Evolutionary conservation across 306 rosid genomes (phyloP).

Genomic region (Cercis canadensis): DNA sequence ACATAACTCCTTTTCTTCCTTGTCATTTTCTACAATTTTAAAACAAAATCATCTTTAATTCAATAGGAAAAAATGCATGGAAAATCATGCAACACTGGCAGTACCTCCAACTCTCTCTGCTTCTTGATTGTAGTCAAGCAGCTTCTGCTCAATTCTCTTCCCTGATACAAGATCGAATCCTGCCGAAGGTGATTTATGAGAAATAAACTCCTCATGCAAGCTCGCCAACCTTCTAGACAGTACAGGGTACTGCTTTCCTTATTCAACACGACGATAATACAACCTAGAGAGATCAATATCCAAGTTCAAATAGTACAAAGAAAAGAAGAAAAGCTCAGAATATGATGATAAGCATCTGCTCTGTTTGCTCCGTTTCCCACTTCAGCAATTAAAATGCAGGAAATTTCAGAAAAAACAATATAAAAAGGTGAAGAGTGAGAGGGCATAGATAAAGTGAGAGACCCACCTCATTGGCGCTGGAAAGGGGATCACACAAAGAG

Average conservation of each 20-base stretch:
- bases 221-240: conserved; percentile 80
- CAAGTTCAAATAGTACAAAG: conserved; percentile 22
- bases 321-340: not conserved
- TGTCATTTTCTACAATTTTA: not conserved
- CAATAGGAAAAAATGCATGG: not conserved
- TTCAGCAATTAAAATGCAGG: not conserved
- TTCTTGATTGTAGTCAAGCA: conserved; percentile 83
- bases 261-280: conserved; percentile 91
- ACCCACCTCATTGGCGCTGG: no score
- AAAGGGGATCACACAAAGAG: no score
- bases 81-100: not conserved
- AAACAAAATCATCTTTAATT: not conserved
- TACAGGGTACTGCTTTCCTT: conserved; percentile 82
- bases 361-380: no score
- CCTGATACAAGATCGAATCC: conserved; percentile 90
- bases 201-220: conserved; percentile 78
- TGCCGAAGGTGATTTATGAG: conserved; percentile 78
- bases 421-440: no score
- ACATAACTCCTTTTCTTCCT: not conserved
- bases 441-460: no score
- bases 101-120: conserved; percentile 90
- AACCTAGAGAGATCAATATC: conserved; percentile 51
- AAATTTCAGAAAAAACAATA: not conserved
- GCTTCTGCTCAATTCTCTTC: conserved; percentile 90
- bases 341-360: not conserved